Conservation (phyloP, 345 rosid genomes). For the Ailanthus altissimus region DNA sequence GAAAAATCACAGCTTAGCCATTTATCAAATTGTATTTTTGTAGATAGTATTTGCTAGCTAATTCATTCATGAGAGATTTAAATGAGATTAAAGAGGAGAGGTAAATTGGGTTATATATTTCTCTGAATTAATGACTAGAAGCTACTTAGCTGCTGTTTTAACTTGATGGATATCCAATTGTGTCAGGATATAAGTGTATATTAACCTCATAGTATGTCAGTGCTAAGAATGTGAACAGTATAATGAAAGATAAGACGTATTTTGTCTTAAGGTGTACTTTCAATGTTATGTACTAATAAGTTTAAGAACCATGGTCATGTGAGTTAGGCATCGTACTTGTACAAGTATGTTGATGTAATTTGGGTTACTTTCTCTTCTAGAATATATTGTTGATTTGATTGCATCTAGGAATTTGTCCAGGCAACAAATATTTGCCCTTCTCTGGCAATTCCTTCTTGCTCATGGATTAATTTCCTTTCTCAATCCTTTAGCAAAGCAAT, state of each 20-base stretch:
- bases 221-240: neutral
- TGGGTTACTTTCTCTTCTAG: neutral
- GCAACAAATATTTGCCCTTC: neutral
- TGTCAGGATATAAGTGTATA: neutral
- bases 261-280: neutral
- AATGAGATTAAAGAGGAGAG: neutral
- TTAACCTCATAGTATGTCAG: neutral
- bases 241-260: neutral
- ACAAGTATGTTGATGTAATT: neutral
- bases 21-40: neutral
- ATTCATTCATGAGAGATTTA: neutral
- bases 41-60: neutral
- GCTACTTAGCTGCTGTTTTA: neutral
- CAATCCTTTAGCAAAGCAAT: neutral
- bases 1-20: neutral
- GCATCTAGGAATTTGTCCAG: neutral
- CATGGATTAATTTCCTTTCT: neutral
- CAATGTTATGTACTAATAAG: neutral
- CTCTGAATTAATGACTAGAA: neutral
- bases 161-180: neutral
- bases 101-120: neutral
- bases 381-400: neutral
- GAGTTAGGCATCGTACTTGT: neutral
- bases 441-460: neutral
- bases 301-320: constrained; percentile 1